Evolutionary conservation across 371 early-diverging fungal genomes (phyloP), one percentile per base, ranked within the genome.

Genomic region (Mucor piriformis): DNA sequence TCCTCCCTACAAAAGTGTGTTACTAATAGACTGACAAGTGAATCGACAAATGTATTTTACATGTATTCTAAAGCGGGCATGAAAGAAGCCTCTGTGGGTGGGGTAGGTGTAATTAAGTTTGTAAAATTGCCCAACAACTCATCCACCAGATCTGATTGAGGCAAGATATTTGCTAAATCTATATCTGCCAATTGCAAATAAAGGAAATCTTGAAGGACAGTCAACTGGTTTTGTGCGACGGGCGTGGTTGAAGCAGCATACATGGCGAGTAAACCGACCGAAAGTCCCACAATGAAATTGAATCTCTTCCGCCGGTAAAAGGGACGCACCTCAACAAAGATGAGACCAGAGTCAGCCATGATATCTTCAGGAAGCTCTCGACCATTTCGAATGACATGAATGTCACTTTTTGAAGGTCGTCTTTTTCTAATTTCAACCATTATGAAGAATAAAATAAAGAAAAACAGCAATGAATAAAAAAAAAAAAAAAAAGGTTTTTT

Each of bases 41-140:
- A 15, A 25, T 23, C 3, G 32, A 40, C n/a, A 40, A 18, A 15
- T 57, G 34, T 32, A 35, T 24, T 16, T 47, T 77, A 74, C 67
- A 72, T 78, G 42, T 70, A 69, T 15, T 70, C 68, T 40, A 64
- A 54, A 18, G 82, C 83, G 3, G 83, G 83, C 67, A 76, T 77
- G 46, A 82, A 83, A 21, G 70, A 69, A 18, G 65, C 70, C 47
- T 73, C 78, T 21, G 65, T 81, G 25, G 80, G 51, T n/a, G 79
- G 70, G 7, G 72, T 68, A 2, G 80, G 80, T 15, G 62, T 82
- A 40, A 84, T 76, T 57, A 75, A 82, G 49, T 55, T 75, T 0
- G 80, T 83, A 18, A 89, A 74, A 52, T 90, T 89, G 20, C 78
- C 80, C 46, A 89, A 67, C 23, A 89, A 73, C 32, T 88, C 89